Evolutionary conservation across 176 grass and related monocot genomes (phyloP), one percentile per base, ranked within the genome.

Genomic region (Carex kokanica): DNA sequence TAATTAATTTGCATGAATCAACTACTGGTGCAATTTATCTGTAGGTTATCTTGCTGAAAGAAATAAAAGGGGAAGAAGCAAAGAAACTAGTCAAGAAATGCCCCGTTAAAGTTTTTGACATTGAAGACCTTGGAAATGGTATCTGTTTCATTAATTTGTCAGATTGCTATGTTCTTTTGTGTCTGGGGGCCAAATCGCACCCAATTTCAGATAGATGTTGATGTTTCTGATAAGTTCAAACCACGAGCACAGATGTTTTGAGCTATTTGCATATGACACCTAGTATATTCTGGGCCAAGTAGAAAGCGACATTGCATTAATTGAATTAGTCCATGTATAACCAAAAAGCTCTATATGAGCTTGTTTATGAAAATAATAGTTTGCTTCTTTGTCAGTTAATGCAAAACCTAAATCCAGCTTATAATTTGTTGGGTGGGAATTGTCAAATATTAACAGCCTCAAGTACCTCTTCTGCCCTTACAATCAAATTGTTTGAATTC

Each of bases 61-160:
- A 93, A 72, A 64, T 98, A 58, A 85, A 77, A 93, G 90, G 84
- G 54, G 66, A 85, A 25, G 74, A 90, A 64, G 90, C 95, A 24
- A 87, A 90, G 74, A 8, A 94, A 63, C 87, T 98, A 62, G 86
- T 88, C 41, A 88, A 91, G 58, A 94, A 80, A 60, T 98, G 92
- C n/a, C 88, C 89, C 13, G 84, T 91, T 85, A 88, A 88, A 32
- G 95, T 98, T 85, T 98, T 98, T 91, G 95, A 98, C 80, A 94
- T 98, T 45, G 95, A 98, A 90, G 90, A 98, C 64, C 79, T 93
- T 84, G 95, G 87, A 80, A 87, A 86, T 58, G 87, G 95, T 94
- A 86, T 86, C 7, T 85, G 63, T 18, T 83, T 52, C 60, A 83
- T 51, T 51, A 68, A 38, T 49, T 63, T 83, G 55, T 68, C 27